Conservation (phyloP, 495 filamentous ascomycete species). For the Penicillium parvum region DNA sequence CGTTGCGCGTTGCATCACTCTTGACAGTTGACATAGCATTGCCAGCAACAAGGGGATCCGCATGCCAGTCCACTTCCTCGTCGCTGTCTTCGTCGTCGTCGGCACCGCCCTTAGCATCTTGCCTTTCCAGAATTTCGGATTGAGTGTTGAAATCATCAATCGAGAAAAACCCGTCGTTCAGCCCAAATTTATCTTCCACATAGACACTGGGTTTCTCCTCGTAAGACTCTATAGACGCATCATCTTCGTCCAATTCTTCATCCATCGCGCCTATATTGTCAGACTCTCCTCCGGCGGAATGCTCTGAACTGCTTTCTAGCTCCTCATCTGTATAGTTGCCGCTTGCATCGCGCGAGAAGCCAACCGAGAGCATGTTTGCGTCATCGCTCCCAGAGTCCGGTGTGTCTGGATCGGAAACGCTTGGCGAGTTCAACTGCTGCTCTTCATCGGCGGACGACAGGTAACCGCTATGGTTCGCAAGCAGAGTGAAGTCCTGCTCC, state of each 20-base stretch:
- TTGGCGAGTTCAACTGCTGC: constrained; percentile 1
- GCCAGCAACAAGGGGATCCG: constrained; percentile 53
- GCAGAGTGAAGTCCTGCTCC: constrained; percentile 27
- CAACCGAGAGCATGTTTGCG: constrained; percentile 33
- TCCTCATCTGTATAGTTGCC: constrained; percentile 34
- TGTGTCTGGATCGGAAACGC: constrained; percentile 30
- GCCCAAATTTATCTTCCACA: constrained; percentile 55
- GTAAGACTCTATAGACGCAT: constrained; percentile 7
- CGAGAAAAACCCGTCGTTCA: constrained; percentile 97
- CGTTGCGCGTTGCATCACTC: constrained; percentile 11
- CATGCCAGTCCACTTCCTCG: constrained; percentile 86
- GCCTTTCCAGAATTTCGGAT: constrained; percentile 77
- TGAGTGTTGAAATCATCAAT: constrained; percentile 97
- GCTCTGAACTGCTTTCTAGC: constrained; percentile 8
- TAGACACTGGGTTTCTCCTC: constrained; percentile 43
- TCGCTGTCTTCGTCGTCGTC: constrained; percentile 61
- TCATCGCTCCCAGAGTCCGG: constrained; percentile 34
- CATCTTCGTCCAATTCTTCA: constrained; percentile 23
- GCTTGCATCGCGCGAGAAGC: constrained; percentile 29
- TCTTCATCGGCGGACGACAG: constrained; percentile 7
- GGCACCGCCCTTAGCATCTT: constrained; percentile 66
- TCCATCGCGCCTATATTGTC: constrained; percentile 14
- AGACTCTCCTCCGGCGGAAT: constrained; percentile 6
- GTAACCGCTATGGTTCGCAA: constrained; percentile 19
- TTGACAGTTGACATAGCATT: constrained; percentile 14